Percentiles rank a stretch among this genome's conserved stretches.
Conservation (phyloP, 2,329 filamentous ascomycete genomes). For the Fonsecaea nubica region DNA sequence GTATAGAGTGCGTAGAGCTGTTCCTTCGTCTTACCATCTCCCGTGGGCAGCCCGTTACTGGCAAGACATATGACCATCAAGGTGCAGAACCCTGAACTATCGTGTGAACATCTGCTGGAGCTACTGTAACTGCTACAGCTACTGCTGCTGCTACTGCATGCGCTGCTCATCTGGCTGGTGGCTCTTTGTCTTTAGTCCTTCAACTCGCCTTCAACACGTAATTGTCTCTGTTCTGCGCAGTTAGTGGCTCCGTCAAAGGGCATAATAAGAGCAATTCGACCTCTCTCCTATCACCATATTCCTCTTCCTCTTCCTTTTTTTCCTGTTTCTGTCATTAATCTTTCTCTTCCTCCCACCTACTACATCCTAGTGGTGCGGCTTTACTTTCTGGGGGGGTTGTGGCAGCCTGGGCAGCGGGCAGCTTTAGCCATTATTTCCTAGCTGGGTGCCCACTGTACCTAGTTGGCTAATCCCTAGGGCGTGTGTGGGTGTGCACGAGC, state of each 20-base stretch:
- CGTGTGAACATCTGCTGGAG: too few species aligned
- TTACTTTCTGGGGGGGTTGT: not conserved
- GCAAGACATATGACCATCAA: conserved; percentile 25
- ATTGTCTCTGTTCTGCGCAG: not conserved
- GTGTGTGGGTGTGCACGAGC: not conserved
- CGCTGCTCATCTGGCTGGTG: not conserved
- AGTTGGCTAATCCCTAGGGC: not conserved
- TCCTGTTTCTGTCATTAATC: not conserved
- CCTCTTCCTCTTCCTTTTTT: conserved; percentile 4
- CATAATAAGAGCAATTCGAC: not conserved
- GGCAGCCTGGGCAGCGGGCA: not conserved
- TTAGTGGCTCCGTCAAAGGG: not conserved
- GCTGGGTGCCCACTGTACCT: too few species aligned
- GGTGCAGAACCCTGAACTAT: not conserved
- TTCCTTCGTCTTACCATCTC: not conserved
- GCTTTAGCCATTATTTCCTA: not conserved
- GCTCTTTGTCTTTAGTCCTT: not conserved
- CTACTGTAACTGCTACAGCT: not conserved
- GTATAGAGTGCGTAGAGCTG: not conserved
- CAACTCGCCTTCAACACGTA: conserved; percentile 1
- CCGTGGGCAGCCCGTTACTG: conserved; percentile 5
- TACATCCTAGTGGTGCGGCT: not conserved
- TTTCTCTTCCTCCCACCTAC: not conserved
- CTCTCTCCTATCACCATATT: not conserved
- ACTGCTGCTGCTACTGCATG: conserved; percentile 1